Evolutionary conservation across 2,329 filamentous ascomycete genomes (phyloP), one percentile per base, ranked within the genome.

Genomic region (Triangularia verruculosa): DNA sequence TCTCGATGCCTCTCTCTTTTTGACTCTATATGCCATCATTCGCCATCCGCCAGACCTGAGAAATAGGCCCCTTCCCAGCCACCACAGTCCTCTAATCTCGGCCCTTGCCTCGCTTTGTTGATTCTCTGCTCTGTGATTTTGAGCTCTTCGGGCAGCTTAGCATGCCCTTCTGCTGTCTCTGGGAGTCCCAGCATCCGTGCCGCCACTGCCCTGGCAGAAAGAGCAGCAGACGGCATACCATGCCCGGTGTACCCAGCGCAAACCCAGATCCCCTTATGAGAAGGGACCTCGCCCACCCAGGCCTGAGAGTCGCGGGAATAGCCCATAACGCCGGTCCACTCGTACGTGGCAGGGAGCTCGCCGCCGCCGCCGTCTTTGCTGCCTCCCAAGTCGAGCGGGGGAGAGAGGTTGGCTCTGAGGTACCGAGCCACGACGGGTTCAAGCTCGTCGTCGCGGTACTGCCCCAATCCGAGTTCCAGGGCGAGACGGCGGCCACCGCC

Each of bases 311-410:
- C 91, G 6, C 86, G 78, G 28, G 85, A 87, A 74, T 86, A 93
- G 0, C 88, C 90, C 90, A 93, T 93, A 68, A 93, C 89, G 0
- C 91, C 91, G 1, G 89, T 91, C 91, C 91, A 94, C 72, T 90
- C 86, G 72, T 83, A 85, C 28, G 82, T 76, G 9, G 83, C 80
- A 22, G 76, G 71, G 20, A 91, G 74, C 53, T 80, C 76, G 30
- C 80, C 72, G 39, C 76, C 75, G 34, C 79, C 67, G n/a, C 67
- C 72, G 39, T 76, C 75, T 34, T 79, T 66, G n/a, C 67, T 68
- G 34, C 57, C 34, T 59, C 64, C 68, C 17, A 85, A 70, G 65
- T 80, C 79, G 27, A 87, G 65, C 25, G 78, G 74, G 12, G 71
- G 69, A 27, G 70, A 67, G 32, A 85, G 71, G 53, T 80, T 77